Evolutionary conservation across 2,329 filamentous ascomycete genomes (phyloP).

Genomic region (Nemania sp.): DNA sequence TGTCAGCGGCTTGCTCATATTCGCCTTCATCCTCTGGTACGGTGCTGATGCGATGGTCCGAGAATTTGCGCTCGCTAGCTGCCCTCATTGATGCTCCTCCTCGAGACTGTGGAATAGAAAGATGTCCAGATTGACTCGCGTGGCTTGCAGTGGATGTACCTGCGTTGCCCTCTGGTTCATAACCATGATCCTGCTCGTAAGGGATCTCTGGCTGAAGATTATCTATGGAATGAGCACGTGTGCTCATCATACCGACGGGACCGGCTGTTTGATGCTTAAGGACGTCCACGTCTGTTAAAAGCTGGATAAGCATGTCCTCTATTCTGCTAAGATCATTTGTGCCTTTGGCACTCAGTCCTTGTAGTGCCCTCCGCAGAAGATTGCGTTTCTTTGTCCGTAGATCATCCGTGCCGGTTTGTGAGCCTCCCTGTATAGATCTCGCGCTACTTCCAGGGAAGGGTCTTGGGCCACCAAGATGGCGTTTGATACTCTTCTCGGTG

Average conservation of each 20-base stretch:
- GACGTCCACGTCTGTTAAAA: slow-evolving; percentile 91
- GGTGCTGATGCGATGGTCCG: slow-evolving; percentile 88
- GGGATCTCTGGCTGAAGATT: slow-evolving; percentile 72
- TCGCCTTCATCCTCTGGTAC: slow-evolving; percentile 88
- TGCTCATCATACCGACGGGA: slow-evolving; percentile 55
- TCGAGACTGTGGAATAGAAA: slow-evolving; percentile 70
- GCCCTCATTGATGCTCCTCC: slow-evolving; percentile 58
- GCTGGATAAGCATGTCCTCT: slow-evolving; percentile 90
- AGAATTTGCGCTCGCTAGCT: slow-evolving; percentile 68
- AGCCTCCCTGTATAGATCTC: slow-evolving; percentile 68
- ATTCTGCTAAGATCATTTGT: slow-evolving; percentile 89
- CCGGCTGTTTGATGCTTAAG: slow-evolving; percentile 72
- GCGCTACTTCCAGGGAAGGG: slow-evolving; percentile 78
- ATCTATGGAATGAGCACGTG: slow-evolving; percentile 73
- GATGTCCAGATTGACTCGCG: slow-evolving; percentile 80
- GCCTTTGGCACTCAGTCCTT: slow-evolving; percentile 88
- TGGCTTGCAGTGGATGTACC: slow-evolving; percentile 79
- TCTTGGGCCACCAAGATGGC: slow-evolving; percentile 85
- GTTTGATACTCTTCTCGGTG: slow-evolving; percentile 86
- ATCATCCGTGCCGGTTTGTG: slow-evolving; percentile 69
- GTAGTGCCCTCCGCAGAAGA: slow-evolving; percentile 93
- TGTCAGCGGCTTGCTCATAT: slow-evolving; percentile 58
- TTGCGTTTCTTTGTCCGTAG: slow-evolving; percentile 84
- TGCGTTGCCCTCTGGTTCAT: slow-evolving; percentile 85
- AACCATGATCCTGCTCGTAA: slow-evolving; percentile 78